These are phyloP conservation scores for Leccinum pellstonianum DNA, from an alignment of 768 basidiomycete genomes.

Conservation along the genomic window DNA sequence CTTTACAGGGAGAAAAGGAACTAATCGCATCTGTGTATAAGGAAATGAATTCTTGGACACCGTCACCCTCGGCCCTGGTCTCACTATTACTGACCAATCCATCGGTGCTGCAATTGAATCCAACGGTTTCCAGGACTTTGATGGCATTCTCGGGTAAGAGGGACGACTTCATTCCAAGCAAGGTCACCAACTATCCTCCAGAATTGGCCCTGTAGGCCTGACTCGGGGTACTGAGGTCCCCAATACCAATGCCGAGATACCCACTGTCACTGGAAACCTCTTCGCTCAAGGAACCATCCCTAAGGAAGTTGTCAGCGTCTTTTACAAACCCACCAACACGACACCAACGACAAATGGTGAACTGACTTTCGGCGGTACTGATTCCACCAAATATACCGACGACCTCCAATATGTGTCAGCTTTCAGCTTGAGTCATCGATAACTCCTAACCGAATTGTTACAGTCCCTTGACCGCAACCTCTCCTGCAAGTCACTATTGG, in stretches of 20 bases:
- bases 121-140: conserved; percentile 46
- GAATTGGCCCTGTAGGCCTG: conserved; percentile 59
- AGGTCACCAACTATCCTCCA: conserved; percentile 22
- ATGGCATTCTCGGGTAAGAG: conserved; percentile 64
- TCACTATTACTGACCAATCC: conserved; percentile 54
- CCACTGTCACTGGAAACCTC: conserved; percentile 60
- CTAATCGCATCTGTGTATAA: conserved; percentile 14
- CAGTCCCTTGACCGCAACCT: conserved; percentile 47
- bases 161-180: neutral
- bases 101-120: conserved; percentile 58
- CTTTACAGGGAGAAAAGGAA: neutral
- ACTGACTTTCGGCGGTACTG: conserved; percentile 48
- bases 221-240: conserved; percentile 40
- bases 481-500: conserved; percentile 52
- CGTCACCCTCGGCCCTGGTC: conserved; percentile 49
- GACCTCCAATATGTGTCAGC: conserved; percentile 43
- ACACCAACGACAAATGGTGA: conserved; percentile 44
- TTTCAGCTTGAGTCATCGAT: neutral
- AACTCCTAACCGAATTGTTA: neutral
- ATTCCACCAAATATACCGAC: conserved; percentile 32
- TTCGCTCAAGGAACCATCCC: conserved; percentile 41
- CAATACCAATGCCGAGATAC: conserved; percentile 30
- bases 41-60: conserved; percentile 50
- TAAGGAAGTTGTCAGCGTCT: conserved; percentile 46
- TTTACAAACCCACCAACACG: conserved; percentile 46